Evolutionary conservation across 495 filamentous ascomycete species (phyloP), one percentile per base, ranked within the genome.

Genomic region (Articulospora tetracladia): DNA sequence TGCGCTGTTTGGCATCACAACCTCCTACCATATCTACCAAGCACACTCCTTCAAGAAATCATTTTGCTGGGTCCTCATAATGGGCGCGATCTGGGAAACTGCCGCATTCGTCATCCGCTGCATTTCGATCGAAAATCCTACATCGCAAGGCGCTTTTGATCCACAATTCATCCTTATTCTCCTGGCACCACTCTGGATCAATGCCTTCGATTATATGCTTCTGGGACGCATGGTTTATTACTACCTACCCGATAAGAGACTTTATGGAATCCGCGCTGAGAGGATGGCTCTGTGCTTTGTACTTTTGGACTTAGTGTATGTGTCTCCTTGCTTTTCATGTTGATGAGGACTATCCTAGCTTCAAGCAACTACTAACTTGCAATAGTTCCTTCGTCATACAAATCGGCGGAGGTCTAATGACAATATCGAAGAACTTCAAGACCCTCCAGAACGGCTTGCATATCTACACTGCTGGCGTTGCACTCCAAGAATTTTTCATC

Each of bases 141-240:
- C 75, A 30, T 62, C 62, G 15, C 46, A 64, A 19, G 59, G 50
- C 1, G 70, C 60, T 32, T 70, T 67, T 26, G 69, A 63, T 11
- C 50, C 47, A 12, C 63, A 54, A 48, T 70, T 69, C 25, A 36
- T 77, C 15, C 54, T 80, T 46, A 70, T 78, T 47, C 54, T 80
- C 7, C 65, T 78, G 1, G 76, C 77, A 6, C 79, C 79, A 0
- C 60, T 77, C 3, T 70, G 81, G 79, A 77, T 86, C 61, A 87
- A 89, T 48, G 86, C 86, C 10, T 88, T 82, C 63, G 74, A 78
- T 26, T 90, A 89, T 74, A 87, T 88, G 85, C 77, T 81, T 17
- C 71, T 88, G 39, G 84, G 81, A 0, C 77, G 86, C 3, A 76
- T 88, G 74, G 78, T 88, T 19, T 74, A 75, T 62, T 81, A 77